Conservation (phyloP, 345 rosid species). For the Eutrema yunnanense region DNA sequence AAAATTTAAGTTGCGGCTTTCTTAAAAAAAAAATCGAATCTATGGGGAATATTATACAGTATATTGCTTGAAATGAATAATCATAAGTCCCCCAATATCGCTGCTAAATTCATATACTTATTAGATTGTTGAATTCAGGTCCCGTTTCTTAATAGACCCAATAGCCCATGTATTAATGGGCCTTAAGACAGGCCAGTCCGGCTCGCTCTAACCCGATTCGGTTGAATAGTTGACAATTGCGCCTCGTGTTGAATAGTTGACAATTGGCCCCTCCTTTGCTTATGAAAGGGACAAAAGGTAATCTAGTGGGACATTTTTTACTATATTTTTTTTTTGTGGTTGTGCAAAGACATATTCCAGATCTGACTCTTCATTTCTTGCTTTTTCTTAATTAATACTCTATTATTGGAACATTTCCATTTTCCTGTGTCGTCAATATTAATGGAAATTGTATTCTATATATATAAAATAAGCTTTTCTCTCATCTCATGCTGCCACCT, state of each 20-base stretch:
- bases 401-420: neutral
- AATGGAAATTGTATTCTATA: neutral
- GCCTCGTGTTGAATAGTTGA: neutral
- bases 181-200: neutral
- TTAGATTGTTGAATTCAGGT: neutral
- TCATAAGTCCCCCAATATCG: neutral
- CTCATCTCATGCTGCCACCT: too few relatives aligned
- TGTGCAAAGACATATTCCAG: neutral
- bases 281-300: neutral
- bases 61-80: too few relatives aligned
- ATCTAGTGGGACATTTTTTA: neutral
- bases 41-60: too few relatives aligned
- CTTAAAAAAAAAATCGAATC: too few relatives aligned
- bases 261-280: neutral
- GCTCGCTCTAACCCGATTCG: neutral
- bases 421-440: neutral
- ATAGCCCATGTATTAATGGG: neutral
- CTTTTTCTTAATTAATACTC: neutral
- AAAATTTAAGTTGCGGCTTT: neutral
- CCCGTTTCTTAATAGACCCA: neutral
- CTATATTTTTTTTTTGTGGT: neutral
- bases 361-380: neutral
- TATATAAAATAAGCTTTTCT: too few relatives aligned
- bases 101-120: neutral
- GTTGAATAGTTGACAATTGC: conserved; percentile 2